Evolutionary conservation across 2,329 filamentous ascomycete species (phyloP), one percentile per base, ranked within the genome.

Genomic region (Aspergillus pseudonomiae): DNA sequence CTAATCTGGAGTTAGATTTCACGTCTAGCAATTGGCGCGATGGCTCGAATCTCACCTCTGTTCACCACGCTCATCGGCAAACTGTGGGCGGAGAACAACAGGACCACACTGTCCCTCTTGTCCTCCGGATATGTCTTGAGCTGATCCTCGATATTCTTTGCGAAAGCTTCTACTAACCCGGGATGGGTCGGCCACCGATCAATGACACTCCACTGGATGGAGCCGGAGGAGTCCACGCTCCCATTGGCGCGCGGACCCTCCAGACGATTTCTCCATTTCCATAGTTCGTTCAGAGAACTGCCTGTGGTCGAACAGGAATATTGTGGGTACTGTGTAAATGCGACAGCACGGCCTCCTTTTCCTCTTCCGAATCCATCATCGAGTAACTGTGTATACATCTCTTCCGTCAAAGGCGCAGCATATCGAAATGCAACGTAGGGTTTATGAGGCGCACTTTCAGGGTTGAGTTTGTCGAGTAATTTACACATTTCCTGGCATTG

Each of bases 221-320:
- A 83, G 14, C 94, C 94, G 43, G 87, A 82, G 0, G 82, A 78
- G 30, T 85, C 82, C 10, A 74, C 77, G 36, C 82, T 82, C 46
- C 81, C 82, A 50, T 82, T 81, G 3, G 80, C 84, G 50, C 85
- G 82, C 78, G 92, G 93, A 45, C 92, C 92, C 78, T 98, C 94
- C 59, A 99, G 81, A 66, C 81, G 85, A 74, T 93, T 91, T 67
- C 94, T 87, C 93, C 94, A 97, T 81, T 96, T 97, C 95, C 95
- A 99, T 41, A 99, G 81, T 81, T 99, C 95, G 74, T 99, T 99
- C 62, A 99, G 81, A 66, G 93, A 97, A 78, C 93, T 97, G 26
- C 95, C 95, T 0, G 95, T 99, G 1, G 95, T 99, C 24, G 93
- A 97, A 81, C 96, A 99, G 24, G 93, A 97, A 80, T 99, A 99